Conservation (phyloP, 1,139 yeast genomes). For the Debaryomyces robertsiae region DNA sequence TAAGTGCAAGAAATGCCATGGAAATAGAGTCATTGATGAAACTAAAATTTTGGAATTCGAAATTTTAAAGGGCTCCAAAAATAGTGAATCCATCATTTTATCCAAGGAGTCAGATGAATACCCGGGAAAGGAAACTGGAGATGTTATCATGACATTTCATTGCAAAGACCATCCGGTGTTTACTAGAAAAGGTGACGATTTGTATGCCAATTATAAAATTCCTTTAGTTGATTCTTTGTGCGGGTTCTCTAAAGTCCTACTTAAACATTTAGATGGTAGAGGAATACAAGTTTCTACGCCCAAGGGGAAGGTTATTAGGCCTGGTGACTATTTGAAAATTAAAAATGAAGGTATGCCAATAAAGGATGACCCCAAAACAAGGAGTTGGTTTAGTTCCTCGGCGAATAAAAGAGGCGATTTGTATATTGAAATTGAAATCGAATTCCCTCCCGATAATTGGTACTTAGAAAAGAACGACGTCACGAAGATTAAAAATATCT, state of each 20-base stretch:
- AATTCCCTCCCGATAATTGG: conserved; percentile 86
- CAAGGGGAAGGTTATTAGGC: conserved; percentile 76
- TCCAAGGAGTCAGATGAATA: conserved; percentile 77
- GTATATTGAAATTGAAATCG: conserved; percentile 69
- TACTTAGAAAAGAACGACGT: conserved; percentile 66
- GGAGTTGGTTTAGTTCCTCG: conserved; percentile 36
- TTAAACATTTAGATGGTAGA: conserved; percentile 84
- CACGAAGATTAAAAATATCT: conserved; percentile 50
- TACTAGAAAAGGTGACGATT: conserved; percentile 62
- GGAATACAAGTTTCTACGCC: conserved; percentile 65
- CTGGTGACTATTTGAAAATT: conserved; percentile 70
- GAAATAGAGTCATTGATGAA: conserved; percentile 63
- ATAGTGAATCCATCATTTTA: conserved; percentile 63
- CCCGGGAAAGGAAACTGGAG: conserved; percentile 77
- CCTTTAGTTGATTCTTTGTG: conserved; percentile 80
- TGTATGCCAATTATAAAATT: conserved; percentile 60
- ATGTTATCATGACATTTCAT: conserved; percentile 63
- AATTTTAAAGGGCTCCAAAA: conserved; percentile 69
- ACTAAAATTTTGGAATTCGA: conserved; percentile 77
- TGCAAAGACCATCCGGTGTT: conserved; percentile 52
- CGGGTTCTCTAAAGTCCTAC: conserved; percentile 70
- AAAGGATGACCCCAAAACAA: conserved; percentile 28
- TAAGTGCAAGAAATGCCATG: conserved; percentile 76
- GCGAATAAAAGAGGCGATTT: conserved; percentile 62
- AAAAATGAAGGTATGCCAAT: conserved; percentile 88